A percentile compares a stretch with the other conserved stretches of the same genome.
Evolutionary conservation across 2,329 filamentous ascomycete genomes (phyloP).

Genomic region (Hortaea sp.): DNA sequence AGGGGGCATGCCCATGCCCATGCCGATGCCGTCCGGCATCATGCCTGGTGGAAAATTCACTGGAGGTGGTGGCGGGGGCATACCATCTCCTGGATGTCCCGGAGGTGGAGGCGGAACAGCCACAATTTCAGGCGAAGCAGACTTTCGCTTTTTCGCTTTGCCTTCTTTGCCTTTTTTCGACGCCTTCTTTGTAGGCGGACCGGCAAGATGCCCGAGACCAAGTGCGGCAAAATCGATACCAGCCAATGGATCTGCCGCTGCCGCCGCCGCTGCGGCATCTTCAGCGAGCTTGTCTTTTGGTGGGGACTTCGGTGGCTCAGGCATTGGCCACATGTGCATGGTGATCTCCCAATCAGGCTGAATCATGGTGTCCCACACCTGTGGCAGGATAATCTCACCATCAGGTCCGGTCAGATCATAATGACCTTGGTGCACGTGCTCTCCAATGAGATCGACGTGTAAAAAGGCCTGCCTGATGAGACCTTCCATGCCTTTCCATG

Average conservation of each 20-base stretch:
- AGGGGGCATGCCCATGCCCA: slow-evolving; percentile 5
- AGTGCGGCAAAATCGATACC: slow-evolving; percentile 8
- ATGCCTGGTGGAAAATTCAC: slow-evolving; percentile 5
- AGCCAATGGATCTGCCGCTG: slow-evolving; percentile 9
- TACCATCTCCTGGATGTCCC: slow-evolving; percentile 1
- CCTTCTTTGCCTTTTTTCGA: slow-evolving; percentile 5
- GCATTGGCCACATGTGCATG: slow-evolving; percentile 42
- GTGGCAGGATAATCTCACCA: slow-evolving; percentile 39
- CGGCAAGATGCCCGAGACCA: slow-evolving; percentile 3
- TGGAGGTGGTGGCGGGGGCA: slow-evolving; percentile 7
- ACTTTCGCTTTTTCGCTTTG: slow-evolving; percentile 6
- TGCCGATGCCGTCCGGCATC: slow-evolving; percentile 1
- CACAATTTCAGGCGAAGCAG: slow-evolving; percentile 9
- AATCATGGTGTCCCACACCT: slow-evolving; percentile 39
- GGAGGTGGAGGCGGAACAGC: slow-evolving; percentile 6
- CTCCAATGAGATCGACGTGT: slow-evolving; percentile 36
- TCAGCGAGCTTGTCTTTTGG: slow-evolving; percentile 6
- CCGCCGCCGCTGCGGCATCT: slow-evolving; percentile 4
- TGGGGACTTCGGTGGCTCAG: slow-evolving; percentile 18
- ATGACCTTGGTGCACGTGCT: slow-evolving; percentile 36
- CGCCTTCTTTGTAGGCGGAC: slow-evolving; percentile 1
- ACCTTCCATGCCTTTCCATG: slow-evolving; percentile 40
- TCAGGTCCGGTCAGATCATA: slow-evolving; percentile 40
- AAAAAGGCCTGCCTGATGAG: slow-evolving; percentile 41
- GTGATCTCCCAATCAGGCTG: slow-evolving; percentile 39